phyloP scores from a whole-genome alignment of 1,284 basidiomycete genomes.

The Chalciporus piperatoides region DNA sequence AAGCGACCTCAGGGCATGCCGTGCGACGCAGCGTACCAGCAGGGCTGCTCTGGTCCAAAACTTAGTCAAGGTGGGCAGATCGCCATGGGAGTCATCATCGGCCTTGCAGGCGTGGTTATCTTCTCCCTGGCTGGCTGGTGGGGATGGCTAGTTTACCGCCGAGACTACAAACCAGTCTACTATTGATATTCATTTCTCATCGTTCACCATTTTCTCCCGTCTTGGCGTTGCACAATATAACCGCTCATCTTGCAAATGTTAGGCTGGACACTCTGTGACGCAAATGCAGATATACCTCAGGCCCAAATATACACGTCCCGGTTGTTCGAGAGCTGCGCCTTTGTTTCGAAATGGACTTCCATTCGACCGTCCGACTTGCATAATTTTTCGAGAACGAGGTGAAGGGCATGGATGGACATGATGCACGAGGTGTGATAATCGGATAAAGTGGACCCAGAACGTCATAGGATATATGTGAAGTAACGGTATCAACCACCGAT shows the following conservation, averaged over 20 bases:
- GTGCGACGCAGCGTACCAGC: conserved; percentile 68
- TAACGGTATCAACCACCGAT: background rate
- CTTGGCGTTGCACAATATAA: background rate
- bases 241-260: background rate
- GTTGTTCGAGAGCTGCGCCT: background rate
- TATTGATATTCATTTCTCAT: conserved; percentile 12
- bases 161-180: conserved; percentile 24
- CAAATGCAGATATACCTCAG: background rate
- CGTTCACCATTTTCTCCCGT: background rate
- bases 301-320: background rate
- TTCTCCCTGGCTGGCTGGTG: conserved; percentile 45
- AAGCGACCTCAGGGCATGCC: conserved; percentile 65
- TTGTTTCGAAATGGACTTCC: background rate
- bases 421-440: background rate
- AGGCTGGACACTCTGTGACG: background rate
- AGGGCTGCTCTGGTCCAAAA: conserved; percentile 46
- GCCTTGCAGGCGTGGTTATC: conserved; percentile 56
- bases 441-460: background rate
- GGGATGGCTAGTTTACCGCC: conserved; percentile 32
- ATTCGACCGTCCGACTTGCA: background rate
- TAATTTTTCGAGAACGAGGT: background rate
- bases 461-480: conserved; percentile 6
- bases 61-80: conserved; percentile 64
- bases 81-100: conserved; percentile 66
- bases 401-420: background rate